Percentiles rank a stretch among this genome's conserved stretches.
Evolutionary conservation across 768 basidiomycete species (phyloP).

Genomic region (Royoungia palumana): DNA sequence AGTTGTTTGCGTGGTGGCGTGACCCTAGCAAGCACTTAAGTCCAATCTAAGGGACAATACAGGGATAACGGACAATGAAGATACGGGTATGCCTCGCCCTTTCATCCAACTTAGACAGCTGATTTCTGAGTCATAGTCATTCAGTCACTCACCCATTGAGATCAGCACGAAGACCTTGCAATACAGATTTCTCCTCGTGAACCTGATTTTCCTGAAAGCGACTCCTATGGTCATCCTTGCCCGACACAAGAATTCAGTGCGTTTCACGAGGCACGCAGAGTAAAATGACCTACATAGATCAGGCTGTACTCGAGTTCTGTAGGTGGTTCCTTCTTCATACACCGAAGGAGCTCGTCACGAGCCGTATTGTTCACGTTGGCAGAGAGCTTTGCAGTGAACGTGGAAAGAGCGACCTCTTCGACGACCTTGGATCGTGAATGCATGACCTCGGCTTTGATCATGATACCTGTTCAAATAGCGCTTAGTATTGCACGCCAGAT

Average conservation of each 20-base stretch:
- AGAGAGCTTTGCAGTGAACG: conserved; percentile 23
- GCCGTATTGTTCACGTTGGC: not conserved
- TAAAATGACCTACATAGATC: conserved; percentile 1
- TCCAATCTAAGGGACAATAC: not conserved
- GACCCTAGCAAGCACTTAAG: not conserved
- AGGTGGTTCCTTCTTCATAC: conserved; percentile 3
- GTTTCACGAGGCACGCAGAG: too few relatives aligned
- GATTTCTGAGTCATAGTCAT: not conserved
- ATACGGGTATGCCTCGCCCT: conserved; percentile 13
- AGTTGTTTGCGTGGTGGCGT: conserved; percentile 13
- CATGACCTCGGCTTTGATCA: conserved; percentile 68
- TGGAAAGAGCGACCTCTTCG: conserved; percentile 14
- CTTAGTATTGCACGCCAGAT: not conserved
- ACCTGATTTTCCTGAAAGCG: not conserved
- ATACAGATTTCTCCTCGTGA: not conserved
- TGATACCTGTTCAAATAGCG: conserved; percentile 44
- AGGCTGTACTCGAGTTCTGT: not conserved
- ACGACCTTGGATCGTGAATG: too few relatives aligned
- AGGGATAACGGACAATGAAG: conserved; percentile 7
- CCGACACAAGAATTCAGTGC: too few relatives aligned
- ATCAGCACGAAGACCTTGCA: conserved; percentile 10
- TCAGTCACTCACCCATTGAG: conserved; percentile 12
- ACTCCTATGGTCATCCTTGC: conserved; percentile 8
- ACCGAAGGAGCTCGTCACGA: not conserved
- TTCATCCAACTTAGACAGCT: too few relatives aligned